Evolutionary conservation across 2,329 filamentous ascomycete genomes (phyloP), one percentile per base, ranked within the genome.

Genomic region (Aspergillus arachidicola): DNA sequence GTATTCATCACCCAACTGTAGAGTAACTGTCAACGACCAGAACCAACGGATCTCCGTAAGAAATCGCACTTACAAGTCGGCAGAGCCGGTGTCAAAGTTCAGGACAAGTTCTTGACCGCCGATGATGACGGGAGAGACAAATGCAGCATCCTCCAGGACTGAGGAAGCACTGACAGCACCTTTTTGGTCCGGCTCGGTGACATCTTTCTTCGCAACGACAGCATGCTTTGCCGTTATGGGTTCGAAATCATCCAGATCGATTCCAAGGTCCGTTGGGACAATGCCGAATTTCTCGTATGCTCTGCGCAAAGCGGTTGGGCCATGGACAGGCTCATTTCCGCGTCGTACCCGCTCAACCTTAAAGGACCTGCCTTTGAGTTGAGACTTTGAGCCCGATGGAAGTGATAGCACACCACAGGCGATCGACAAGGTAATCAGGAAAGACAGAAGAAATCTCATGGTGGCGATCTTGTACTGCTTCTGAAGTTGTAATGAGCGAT

Each of bases 21-120:
- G 51, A 21, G 5, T 21, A 2, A 34, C n/a, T 23, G 48, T 60
- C 19, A 58, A 57, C 28, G 48, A 6, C 46, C 12, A n/a, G 51
- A 16, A 38, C 12, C 6, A 19, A 21, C 9, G 28, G 1, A 14
- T 10, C 26, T 57, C 23, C 12, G 28, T 30, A n/a, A 10, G 19
- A 7, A 23, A 30, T 53, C 7, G 16, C 0, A 75, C 84, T 73
- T 82, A 87, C 80, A 91, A 83, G 76, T 92, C 90, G 14, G 90
- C 86, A 2, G 89, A 92, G 61, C 90, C 90, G n/a, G 89, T 90
- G 76, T 93, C 90, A 72, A 93, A 91, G 74, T 91, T 87, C 73
- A 93, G 79, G 71, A 88, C 86, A 62, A 93, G 71, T 5, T 82
- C 84, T 78, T 92, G 90, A 6, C 87, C 88, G 64, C 90, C 90